Conservation (phyloP, 495 filamentous ascomycete species). For the Astrothelium macrocarpum region DNA sequence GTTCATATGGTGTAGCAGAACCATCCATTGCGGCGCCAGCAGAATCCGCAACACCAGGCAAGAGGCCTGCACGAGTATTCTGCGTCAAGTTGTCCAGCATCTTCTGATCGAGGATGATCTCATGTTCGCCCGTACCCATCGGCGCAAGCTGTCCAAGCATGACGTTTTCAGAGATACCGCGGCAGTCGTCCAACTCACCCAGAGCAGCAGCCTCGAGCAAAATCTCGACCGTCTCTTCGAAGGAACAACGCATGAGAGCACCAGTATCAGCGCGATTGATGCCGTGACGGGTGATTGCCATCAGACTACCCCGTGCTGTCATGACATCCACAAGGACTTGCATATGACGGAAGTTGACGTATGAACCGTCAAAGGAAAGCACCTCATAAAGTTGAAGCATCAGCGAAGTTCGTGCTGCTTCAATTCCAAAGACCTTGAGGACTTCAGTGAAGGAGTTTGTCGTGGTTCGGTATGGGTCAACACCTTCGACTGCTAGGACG, state of each 20-base stretch:
- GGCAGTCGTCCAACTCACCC: constrained; percentile 94
- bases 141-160: constrained; percentile 96
- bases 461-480: constrained; percentile 81
- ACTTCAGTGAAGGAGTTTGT: constrained; percentile 94
- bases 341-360: constrained; percentile 97
- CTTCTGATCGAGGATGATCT: constrained; percentile 82
- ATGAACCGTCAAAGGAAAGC: constrained; percentile 93
- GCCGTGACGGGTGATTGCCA: constrained; percentile 93
- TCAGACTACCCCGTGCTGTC: constrained; percentile 86
- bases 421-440: constrained; percentile 89
- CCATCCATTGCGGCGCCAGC: constrained; percentile 53
- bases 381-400: constrained; percentile 82
- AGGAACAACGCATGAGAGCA: constrained; percentile 97
- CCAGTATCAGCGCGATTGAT: constrained; percentile 98
- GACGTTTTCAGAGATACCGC: constrained; percentile 95
- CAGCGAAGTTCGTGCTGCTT: constrained; percentile 77
- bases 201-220: constrained; percentile 85
- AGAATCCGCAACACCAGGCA: constrained; percentile 65
- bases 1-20: constrained; percentile 89
- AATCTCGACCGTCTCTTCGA: constrained; percentile 99
- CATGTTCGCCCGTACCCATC: constrained; percentile 89
- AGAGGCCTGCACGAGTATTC: constrained; percentile 74
- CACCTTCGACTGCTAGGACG: constrained; percentile 76
- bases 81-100: constrained; percentile 85
- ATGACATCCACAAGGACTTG: constrained; percentile 96